phyloP scores from a whole-genome alignment of 2,329 filamentous ascomycete species.

The Trichoderma brevicompactum region DNA sequence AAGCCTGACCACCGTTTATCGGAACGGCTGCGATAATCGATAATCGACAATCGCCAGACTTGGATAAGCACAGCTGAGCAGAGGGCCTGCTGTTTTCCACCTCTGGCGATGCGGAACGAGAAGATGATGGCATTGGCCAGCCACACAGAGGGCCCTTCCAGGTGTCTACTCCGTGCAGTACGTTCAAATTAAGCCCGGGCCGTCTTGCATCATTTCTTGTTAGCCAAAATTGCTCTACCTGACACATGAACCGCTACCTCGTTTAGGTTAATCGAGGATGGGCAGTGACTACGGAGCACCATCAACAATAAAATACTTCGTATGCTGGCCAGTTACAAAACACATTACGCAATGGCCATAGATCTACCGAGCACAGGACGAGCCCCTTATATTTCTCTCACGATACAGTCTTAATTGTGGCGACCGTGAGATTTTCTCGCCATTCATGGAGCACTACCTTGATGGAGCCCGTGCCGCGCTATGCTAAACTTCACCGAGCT shows the following conservation, averaged over 20 bases:
- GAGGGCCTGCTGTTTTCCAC: neutral
- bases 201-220: neutral
- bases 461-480: neutral
- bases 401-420: neutral
- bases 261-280: neutral
- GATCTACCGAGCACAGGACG: neutral
- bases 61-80: slow-evolving; percentile 8
- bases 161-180: slow-evolving; percentile 6
- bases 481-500: neutral
- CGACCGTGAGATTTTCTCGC: neutral
- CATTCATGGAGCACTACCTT: neutral
- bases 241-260: slow-evolving; percentile 11
- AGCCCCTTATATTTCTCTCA: neutral
- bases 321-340: slow-evolving; percentile 8
- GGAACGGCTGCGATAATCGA: slow-evolving; percentile 12
- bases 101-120: neutral
- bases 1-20: neutral
- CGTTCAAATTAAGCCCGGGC: neutral
- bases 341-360: slow-evolving; percentile 2
- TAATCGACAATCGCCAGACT: slow-evolving; percentile 1
- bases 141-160: neutral
- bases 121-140: neutral
- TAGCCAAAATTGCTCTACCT: neutral
- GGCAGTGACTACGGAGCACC: neutral
- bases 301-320: neutral